Base-by-base conservation (phyloP, 192 early-diverging fungal genomes). In the Ambispora gerdemannii region DNA sequence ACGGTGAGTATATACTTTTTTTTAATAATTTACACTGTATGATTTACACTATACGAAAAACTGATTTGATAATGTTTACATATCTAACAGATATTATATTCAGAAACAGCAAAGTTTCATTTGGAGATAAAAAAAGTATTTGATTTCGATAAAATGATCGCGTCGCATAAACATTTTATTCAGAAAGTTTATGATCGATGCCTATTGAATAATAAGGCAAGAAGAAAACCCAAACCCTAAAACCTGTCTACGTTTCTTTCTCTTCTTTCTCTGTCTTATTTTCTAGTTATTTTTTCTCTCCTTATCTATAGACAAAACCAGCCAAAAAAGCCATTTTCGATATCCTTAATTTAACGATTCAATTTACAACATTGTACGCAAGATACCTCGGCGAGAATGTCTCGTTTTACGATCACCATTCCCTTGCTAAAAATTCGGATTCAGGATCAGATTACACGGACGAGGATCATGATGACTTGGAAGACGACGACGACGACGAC, bases 111-210 rank as follows among this genome's bases (percentile, higher is more conserved):
- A 22, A 31, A 55, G 0, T 74, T 81, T 36, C 58, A 67, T 32
- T 47, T 69, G 31, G 63, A 76, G 15, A 33, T 81, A 10, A 24
- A 67, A 17, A 38, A 33, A 30, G 51, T 76, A 0, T 63, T 72
- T 24, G 70, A 78, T 63, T 53, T 71, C 25, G 80, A 81, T 74
- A 75, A 81, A 22, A 78, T 81, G 38, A 67, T 76, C 31, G 33
- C 55, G 1, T 34, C 74, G 2, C 77, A 81, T 64, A 38, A 63
- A 4, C 32, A 64, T 25, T 81, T 76, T 62, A 47, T 78, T 25
- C 61, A 53, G 1, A 51, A 49, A 8, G 74, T 79, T 34, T 30
- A 69, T 15, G 77, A 78, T 62, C 50, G 74, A 33, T 81, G 80
- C 64, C 43, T 81, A 20, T 43, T 81, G 13, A 79, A 75, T 30